Conservation (phyloP, 1,284 basidiomycete genomes). For the Vanrija sp. region DNA sequence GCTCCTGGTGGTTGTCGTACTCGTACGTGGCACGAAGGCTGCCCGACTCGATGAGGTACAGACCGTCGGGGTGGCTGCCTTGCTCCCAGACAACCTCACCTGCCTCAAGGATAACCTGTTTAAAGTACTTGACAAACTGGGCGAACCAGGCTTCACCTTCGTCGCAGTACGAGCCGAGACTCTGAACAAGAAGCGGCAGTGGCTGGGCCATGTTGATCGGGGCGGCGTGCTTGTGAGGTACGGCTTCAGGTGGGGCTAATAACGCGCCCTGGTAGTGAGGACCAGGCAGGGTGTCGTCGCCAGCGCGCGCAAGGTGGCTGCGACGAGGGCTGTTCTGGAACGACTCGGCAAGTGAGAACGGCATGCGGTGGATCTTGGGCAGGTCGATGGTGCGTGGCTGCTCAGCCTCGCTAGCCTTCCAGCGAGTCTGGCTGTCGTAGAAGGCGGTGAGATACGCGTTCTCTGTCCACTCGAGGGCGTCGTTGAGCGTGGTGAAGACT, state of each 20-base stretch:
- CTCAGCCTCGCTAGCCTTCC: conserved; percentile 14
- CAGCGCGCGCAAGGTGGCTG: conserved; percentile 71
- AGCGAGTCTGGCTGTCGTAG: conserved; percentile 38
- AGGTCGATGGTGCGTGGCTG: conserved; percentile 33
- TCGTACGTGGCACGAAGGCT: conserved; percentile 73
- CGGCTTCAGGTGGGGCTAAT: too few relatives aligned
- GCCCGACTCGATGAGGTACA: conserved; percentile 82
- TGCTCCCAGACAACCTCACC: conserved; percentile 72
- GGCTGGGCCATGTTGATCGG: conserved; percentile 37
- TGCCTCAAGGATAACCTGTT: conserved; percentile 56
- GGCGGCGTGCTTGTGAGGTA: background rate
- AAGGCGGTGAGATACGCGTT: conserved; percentile 66
- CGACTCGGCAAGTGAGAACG: conserved; percentile 55
- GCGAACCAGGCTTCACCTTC: conserved; percentile 46
- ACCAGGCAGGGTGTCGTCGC: conserved; percentile 52
- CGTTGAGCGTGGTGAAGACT: conserved; percentile 76
- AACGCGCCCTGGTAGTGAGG: background rate
- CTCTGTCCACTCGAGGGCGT: conserved; percentile 94
- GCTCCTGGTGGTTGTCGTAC: conserved; percentile 64
- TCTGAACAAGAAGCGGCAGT: conserved; percentile 59
- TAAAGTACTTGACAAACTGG: conserved; percentile 65
- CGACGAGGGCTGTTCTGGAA: conserved; percentile 69
- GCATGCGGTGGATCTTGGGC: conserved; percentile 39
- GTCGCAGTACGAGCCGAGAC: conserved; percentile 63
- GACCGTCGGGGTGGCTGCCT: conserved; percentile 69